phyloP scores from a whole-genome alignment of 2,329 filamentous ascomycete species.

The Phoma herbarum region DNA sequence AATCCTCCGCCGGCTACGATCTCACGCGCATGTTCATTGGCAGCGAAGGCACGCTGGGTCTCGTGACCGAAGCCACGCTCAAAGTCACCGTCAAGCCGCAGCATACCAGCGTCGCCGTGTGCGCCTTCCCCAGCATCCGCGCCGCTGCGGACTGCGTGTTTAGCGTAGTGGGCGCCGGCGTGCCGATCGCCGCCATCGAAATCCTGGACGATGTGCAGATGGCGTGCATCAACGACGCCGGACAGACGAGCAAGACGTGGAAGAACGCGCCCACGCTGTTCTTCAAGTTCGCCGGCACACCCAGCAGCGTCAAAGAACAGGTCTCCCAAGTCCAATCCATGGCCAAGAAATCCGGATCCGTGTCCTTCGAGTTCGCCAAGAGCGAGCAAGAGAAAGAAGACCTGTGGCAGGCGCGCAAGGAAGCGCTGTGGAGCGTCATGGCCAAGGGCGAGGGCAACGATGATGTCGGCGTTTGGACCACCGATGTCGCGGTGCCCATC shows the following conservation, averaged over 20 bases:
- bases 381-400: constrained; percentile 71
- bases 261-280: constrained; percentile 76
- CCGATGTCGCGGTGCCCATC: constrained; percentile 81
- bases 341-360: constrained; percentile 66
- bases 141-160: constrained; percentile 81
- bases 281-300: constrained; percentile 77
- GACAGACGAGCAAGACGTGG: constrained; percentile 71
- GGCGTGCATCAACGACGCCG: constrained; percentile 73
- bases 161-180: constrained; percentile 78
- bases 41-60: constrained; percentile 87
- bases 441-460: constrained; percentile 67
- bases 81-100: constrained; percentile 85
- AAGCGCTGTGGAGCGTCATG: constrained; percentile 77
- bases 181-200: constrained; percentile 90
- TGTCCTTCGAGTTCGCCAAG: constrained; percentile 74
- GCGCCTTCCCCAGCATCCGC: constrained; percentile 70
- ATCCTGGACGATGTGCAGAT: constrained; percentile 94
- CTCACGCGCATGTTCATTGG: constrained; percentile 89
- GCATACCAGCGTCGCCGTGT: constrained; percentile 80
- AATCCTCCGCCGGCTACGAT: constrained; percentile 92
- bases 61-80: constrained; percentile 89
- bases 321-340: constrained; percentile 71
- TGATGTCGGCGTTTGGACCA: constrained; percentile 75
- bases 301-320: constrained; percentile 78
- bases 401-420: constrained; percentile 79